These are phyloP conservation scores for Curvularia sp. DNA, from an alignment of 2,329 filamentous ascomycete genomes.

Conservation along the genomic window DNA sequence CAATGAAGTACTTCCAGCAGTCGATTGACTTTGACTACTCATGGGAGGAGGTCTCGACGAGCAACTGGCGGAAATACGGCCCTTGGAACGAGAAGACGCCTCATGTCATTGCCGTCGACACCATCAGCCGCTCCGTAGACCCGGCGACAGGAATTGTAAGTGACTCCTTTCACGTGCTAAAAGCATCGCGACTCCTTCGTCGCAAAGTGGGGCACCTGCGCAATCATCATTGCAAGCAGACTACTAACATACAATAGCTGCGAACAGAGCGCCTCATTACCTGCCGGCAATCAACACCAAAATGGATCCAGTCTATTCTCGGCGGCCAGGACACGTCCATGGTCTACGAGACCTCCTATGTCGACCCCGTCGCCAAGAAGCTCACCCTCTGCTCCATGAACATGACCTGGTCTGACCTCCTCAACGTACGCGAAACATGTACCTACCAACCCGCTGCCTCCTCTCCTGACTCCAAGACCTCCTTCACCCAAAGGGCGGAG, in stretches of 20 bases:
- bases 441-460: slow-evolving; percentile 71
- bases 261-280: slow-evolving; percentile 74
- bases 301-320: slow-evolving; percentile 81
- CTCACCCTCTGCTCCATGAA: slow-evolving; percentile 98
- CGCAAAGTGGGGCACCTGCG: slow-evolving; percentile 2
- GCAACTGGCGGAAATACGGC: slow-evolving; percentile 98
- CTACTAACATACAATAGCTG: slow-evolving; percentile 55
- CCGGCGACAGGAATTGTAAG: slow-evolving; percentile 70
- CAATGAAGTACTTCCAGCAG: slow-evolving; percentile 96
- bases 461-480: slow-evolving; percentile 66
- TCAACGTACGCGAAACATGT: slow-evolving; percentile 93
- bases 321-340: slow-evolving; percentile 82
- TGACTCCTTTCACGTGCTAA: slow-evolving; percentile 30
- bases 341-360: slow-evolving; percentile 95
- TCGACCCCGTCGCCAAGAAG: slow-evolving; percentile 80
- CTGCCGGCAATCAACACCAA: slow-evolving; percentile 71
- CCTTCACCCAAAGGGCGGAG: slow-evolving; percentile 87
- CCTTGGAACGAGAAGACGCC: slow-evolving; percentile 99
- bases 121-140: slow-evolving; percentile 75
- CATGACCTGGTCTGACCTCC: slow-evolving; percentile 87
- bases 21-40: slow-evolving; percentile 93
- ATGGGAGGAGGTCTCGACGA: slow-evolving; percentile 96
- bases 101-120: slow-evolving; percentile 95
- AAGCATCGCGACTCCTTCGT: slow-evolving; percentile 6
- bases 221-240: background rate